phyloP scores from a whole-genome alignment of 192 early-diverging fungal genomes.

The Funneliformis geosporum region DNA sequence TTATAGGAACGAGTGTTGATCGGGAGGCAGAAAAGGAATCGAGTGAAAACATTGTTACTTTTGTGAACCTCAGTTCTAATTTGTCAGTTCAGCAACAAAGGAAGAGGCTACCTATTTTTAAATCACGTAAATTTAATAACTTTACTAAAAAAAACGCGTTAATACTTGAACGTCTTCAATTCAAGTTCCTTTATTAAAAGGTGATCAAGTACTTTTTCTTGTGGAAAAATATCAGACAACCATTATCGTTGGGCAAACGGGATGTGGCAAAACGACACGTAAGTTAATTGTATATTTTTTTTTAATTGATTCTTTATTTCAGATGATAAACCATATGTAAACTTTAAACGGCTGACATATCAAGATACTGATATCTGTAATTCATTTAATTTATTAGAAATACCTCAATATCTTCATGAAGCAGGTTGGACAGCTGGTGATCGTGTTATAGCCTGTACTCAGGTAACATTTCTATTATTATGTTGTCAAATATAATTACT shows the following conservation, averaged over 20 bases:
- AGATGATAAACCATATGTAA: neutral
- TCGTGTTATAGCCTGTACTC: constrained; percentile 71
- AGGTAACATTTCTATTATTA: constrained; percentile 45
- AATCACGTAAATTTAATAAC: constrained; percentile 59
- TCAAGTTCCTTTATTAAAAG: constrained; percentile 14
- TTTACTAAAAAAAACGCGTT: neutral
- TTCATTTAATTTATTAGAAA: constrained; percentile 51
- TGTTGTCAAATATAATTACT: neutral
- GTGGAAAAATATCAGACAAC: constrained; percentile 69
- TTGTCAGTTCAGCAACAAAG: constrained; percentile 76
- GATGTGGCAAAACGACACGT: constrained; percentile 84
- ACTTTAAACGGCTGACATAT: neutral
- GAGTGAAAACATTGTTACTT: constrained; percentile 47
- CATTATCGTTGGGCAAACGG: constrained; percentile 76
- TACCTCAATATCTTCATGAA: constrained; percentile 80
- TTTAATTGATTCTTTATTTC: neutral
- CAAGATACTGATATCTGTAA: neutral
- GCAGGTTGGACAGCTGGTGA: constrained; percentile 68
- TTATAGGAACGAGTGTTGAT: constrained; percentile 61
- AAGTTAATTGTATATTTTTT: constrained; percentile 26
- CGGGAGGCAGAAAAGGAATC: constrained; percentile 63
- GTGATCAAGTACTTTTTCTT: constrained; percentile 64
- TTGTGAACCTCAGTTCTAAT: constrained; percentile 50
- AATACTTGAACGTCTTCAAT: neutral
- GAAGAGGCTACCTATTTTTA: constrained; percentile 85